Base-by-base conservation (phyloP, 148 eudicot species). In the Drosera capensis region DNA sequence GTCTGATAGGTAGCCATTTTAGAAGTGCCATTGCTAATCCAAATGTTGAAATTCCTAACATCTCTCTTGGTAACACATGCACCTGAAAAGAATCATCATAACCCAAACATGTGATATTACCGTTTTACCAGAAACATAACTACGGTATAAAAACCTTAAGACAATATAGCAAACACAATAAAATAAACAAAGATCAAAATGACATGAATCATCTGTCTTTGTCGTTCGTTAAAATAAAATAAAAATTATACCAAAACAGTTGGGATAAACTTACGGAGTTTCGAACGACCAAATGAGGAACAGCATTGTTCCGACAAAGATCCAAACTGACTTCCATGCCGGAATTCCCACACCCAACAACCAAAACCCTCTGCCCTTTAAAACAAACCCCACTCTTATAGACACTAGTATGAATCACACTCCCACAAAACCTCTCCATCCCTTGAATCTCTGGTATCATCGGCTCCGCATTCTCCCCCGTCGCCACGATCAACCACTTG, bases 261-360 rank as follows among this genome's bases (percentile, higher is more conserved):
- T n/a, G n/a, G n/a, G n/a, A n/a, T n/a, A n/a, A 57, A 51, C 86
- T 74, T 72, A 88, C 97, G 31, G 86, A 72, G 57, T 73, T 88
- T 56, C 97, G 59, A 53, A 78, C 87, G n/a, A 83, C 94, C 75
- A 88, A 38, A 40, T 66, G 65, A 46, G 97, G 94, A 20, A 11
- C 45, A 14, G 97, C 97, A 60, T 73, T 62, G 61, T 75, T 48
- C n/a, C 75, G 59, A 39, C 72, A 80, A 24, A 88, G 92, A 48
- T 88, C 97, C 51, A 77, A 63, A 35, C 94, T 66, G 16, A 88
- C 84, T 58, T 88, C 97, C 94, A 83, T 88, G 0, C 97, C 97
- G 5, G 97, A 90, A 73, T 90, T 90, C 5, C 97, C 95, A 72
- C 97, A 80, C 0, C 97, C 97, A 43, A 90, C 65, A 12, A 90